Base-by-base conservation (phyloP, 306 rosid species). In the Quercus alba region DNA sequence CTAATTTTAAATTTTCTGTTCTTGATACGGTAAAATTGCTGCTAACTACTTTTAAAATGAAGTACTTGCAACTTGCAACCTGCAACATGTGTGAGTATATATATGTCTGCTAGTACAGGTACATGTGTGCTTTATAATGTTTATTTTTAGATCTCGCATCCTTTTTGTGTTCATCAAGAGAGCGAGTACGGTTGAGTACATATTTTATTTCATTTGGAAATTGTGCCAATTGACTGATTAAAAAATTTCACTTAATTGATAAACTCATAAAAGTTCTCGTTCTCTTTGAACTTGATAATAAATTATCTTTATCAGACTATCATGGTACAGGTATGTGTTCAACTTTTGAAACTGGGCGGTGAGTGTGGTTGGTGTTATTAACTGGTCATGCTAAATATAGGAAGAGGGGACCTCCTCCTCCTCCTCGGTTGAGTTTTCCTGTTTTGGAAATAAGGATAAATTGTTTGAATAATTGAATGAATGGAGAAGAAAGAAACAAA, bases 361-460 rank as follows among this genome's bases (percentile, higher is more conserved):
- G 66, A 11, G 66, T 59, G 23, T 49, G 13, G 26, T 4, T 4
- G 56, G 44, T 52, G 25, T 63, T 62, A 26, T 56, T 4, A 35
- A 33, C 35, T 66, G 68, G 55, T 20, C 35, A 74, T 33, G 55
- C 81, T 67, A 77, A 77, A 77, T n/a, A 67, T 68, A 63, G 81
- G 68, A 49, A 10, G 54, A 49, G 54, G 54, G 54, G 54, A 49
- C 54, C 54, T 49, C 58, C 25, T 55, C 41, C 46, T 35, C 41
- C 41, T 41, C 58, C 25, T 55, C 41, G 51, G 20, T 55, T 4
- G 41, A 41, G 31, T 49, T 41, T 41, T 71, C 77, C 76, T 9
- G 23, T 44, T 70, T 58, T 19, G 76, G 81, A 41, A 38, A 56
- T 19, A 54, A 25, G 61, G 56, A 35, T 30, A 41, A 41, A 41